phyloP scores from a whole-genome alignment of 495 filamentous ascomycete species.

The Tuber borchii region DNA sequence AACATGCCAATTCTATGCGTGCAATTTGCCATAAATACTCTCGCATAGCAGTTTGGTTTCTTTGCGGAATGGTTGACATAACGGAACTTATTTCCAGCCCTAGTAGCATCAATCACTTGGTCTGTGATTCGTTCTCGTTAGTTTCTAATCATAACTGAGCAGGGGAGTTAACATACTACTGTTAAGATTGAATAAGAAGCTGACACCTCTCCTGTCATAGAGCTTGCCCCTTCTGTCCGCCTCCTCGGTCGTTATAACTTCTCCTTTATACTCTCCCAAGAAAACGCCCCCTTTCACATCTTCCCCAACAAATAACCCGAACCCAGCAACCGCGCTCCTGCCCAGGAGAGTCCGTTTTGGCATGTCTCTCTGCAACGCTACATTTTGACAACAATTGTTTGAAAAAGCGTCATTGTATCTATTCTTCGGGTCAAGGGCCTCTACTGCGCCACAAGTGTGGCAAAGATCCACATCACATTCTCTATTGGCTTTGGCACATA shows the following conservation, averaged over 20 bases:
- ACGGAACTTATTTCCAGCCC: constrained; percentile 52
- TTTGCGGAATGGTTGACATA: constrained; percentile 63
- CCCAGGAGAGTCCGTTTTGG: constrained; percentile 57
- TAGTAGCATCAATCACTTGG: constrained; percentile 48
- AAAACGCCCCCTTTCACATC: constrained; percentile 55
- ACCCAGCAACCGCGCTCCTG: constrained; percentile 57
- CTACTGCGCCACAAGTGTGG: constrained; percentile 56
- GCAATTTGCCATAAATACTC: constrained; percentile 58
- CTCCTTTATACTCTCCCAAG: constrained; percentile 67
- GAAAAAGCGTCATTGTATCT: constrained; percentile 50
- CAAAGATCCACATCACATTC: constrained; percentile 70
- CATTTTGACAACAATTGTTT: constrained; percentile 55
- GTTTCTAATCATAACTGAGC: constrained; percentile 49
- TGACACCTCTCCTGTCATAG: constrained; percentile 55
- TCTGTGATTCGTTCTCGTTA: constrained; percentile 13
- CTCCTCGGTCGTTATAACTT: constrained; percentile 59
- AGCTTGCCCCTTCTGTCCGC: constrained; percentile 59
- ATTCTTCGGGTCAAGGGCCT: constrained; percentile 57
- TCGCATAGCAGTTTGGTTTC: constrained; percentile 51
- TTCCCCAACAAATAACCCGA: constrained; percentile 61
- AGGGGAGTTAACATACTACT: constrained; percentile 5
- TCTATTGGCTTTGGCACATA: constrained; percentile 55
- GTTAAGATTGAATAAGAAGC: constrained; percentile 62
- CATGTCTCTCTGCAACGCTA: constrained; percentile 55
- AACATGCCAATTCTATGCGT: constrained; percentile 63